Evolutionary conservation across 2,329 filamentous ascomycete genomes (phyloP), one percentile per base, ranked within the genome.

Genomic region (Tricladium varicosporioides): DNA sequence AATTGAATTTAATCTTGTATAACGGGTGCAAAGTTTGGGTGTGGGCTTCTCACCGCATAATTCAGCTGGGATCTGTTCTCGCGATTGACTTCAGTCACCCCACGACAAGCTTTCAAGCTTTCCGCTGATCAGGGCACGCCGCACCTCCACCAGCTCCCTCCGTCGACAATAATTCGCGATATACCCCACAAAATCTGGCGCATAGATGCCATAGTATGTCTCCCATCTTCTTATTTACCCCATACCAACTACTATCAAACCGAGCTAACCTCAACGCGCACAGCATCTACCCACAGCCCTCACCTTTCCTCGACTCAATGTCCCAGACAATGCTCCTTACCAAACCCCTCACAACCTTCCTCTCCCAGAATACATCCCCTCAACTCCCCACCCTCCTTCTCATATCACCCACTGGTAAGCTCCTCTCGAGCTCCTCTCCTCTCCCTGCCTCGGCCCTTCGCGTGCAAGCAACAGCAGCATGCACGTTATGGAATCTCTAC

Each of bases 391-490:
- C 83, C 2, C 78, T 83, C 54, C 78, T 86, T 59, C 76, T 87
- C 46, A 80, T 82, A 48, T 84, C 82, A 2, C 75, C 79, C 1
- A 79, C 81, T 42, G 84, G 84, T 64, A 85, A 85, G 70, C 80
- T 87, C 36, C 82, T 87, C 62, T 81, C 84, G 56, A 83, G 85
- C 69, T 80, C 83, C 42, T 82, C 81, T 51, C 72, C 77, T 2
- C 75, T 82, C 46, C 75, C 83, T 49, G 81, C 84, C 63, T 74
- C 78, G 58, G 74, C 78, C 16, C 78, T 87, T 42, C 83, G 84
- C 65, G 83, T 81, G 9, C 83, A 86, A 69, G 82, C 81, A 64
- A 86, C 84, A 57, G 81, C 87, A 58, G 84, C 84, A 44, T 81
- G 82, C 57, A 84, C 80, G 5, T 78, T 87, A 16, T 84, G 83